Base-by-base conservation (phyloP, 2,329 filamentous ascomycete species). In the Penicillium sp. region DNA sequence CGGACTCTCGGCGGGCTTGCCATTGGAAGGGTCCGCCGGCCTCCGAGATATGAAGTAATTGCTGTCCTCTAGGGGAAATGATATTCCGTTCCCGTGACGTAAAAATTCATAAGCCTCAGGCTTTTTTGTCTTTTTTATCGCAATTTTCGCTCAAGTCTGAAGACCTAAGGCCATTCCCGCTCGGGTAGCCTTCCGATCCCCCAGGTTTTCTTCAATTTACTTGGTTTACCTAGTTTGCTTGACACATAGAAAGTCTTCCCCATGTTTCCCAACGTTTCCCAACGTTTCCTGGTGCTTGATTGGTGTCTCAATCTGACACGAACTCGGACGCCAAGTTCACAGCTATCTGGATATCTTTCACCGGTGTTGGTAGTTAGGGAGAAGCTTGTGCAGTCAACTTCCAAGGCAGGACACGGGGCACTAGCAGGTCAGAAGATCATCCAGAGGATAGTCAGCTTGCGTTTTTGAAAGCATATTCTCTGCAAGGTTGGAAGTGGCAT, bases 1-100 rank as follows among this genome's bases (percentile, higher is more conserved):
- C 55, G 57, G 50, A 33, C n/a, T 40, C 57, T 62, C 60, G 59
- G 62, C 65, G 60, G 16, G 29, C 33, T 43, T 45, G 53, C 57
- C 46, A 67, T 67, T 67, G 65, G 65, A 59, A 65, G 65, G 58
- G 19, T 41, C 44, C 51, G 55, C 65, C 65, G 65, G 55, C 41
- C 51, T 48, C 36, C 40, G 39, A 52, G 8, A 53, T 48, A 60
- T 65, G 59, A 62, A 59, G 60, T 66, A 64, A 64, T 59, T 34
- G 21, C 7, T 10, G 6, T 55, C 36, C 39, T 33, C 47, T 46
- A 41, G 60, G 56, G 53, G 49, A 58, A 60, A 53, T 50, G 49
- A 64, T 62, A 43, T 46, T 64, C 59, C 56, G 59, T 8, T 3
- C 46, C 40, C 47, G 41, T 56, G 54, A 56, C 54, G 34, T 46